These are phyloP conservation scores for Fistulifera pelliculosa DNA, from an alignment of 108 stramenopile genomes.

Conservation along the genomic window DNA sequence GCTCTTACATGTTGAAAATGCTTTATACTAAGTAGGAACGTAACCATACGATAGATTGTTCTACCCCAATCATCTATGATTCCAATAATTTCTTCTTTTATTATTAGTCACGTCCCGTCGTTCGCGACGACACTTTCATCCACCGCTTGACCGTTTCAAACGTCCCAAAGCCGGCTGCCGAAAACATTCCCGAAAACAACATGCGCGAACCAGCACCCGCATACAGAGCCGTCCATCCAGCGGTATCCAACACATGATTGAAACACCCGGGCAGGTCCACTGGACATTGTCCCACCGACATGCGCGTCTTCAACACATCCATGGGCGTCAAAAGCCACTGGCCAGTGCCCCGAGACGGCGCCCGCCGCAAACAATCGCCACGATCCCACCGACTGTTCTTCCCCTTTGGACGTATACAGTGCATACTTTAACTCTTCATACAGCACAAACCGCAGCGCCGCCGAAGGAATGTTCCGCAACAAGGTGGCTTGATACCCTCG, in stretches of 20 bases:
- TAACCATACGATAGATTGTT: no score
- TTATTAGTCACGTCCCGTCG: no score
- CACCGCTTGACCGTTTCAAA: constrained; percentile 30
- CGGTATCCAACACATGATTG: constrained; percentile 14
- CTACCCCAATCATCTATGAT: no score
- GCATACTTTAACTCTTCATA: constrained; percentile 58
- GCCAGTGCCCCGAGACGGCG: constrained; percentile 47
- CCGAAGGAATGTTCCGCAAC: constrained; percentile 62
- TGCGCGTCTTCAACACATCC: constrained; percentile 60
- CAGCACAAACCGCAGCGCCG: constrained; percentile 49
- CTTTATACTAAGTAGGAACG: no score
- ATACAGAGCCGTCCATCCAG: constrained; percentile 27
- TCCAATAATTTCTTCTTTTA: no score
- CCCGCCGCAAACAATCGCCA: constrained; percentile 38
- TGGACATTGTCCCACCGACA: constrained; percentile 34
- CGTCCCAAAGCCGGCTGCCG: constrained; percentile 42
- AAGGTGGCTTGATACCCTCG: constrained; percentile 49
- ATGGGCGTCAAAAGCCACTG: constrained; percentile 50
- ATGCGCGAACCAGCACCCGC: constrained; percentile 39
- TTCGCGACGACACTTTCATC: constrained; percentile 16
- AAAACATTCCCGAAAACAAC: constrained; percentile 29
- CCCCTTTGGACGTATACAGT: constrained; percentile 1
- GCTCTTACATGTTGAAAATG: no score
- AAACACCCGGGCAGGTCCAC: constrained; percentile 17
- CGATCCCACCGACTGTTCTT: constrained; percentile 2